Evolutionary conservation across 306 rosid genomes (phyloP), one percentile per base, ranked within the genome.

Genomic region (Alnus glutinosa): DNA sequence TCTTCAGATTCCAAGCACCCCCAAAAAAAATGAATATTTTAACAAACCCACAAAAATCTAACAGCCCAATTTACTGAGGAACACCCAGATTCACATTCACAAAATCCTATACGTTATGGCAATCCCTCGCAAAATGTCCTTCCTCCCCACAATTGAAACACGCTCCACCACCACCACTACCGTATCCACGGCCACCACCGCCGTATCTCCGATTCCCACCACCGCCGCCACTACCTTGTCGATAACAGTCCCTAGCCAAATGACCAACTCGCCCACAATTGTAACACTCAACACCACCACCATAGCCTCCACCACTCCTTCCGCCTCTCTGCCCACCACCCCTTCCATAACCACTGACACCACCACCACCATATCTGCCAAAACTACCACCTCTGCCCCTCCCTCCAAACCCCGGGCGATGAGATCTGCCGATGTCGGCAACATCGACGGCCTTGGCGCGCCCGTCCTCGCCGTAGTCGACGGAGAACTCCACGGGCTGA

Each of bases 71-170:
- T 19, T 18, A 30, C 52, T 32, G 54, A 28, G 14, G 37, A 49
- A 74, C 16, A 71, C 28, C 72, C 52, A 9, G 3, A 30, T 79
- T 58, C 57, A 90, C 90, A 88, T 28, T 10, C 34, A 59, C 11
- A 7, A 42, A 5, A 67, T 85, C 79, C 74, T 81, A 86, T 51
- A 46, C 81, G 61, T 76, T 81, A 37, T 77, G 87, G 71, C 96
- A 89, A 30, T 93, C 96, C 82, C 97, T 87, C 19, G 92, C 94
- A 83, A 88, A 89, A 88, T 93, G 97, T 69, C 97, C 97, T 84
- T 86, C 91, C 82, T 86, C 96, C 3, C 96, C 94, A 63, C 97
- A 93, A 61, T 87, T 85, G 77, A 66, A 93, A 77, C 97, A 89
- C 54, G 78, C 90, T 18, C 89, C 78, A 0, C 83, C 78, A 0